Conservation (phyloP, 2,329 filamentous ascomycete species). For the Calonectria hongkongensis region DNA sequence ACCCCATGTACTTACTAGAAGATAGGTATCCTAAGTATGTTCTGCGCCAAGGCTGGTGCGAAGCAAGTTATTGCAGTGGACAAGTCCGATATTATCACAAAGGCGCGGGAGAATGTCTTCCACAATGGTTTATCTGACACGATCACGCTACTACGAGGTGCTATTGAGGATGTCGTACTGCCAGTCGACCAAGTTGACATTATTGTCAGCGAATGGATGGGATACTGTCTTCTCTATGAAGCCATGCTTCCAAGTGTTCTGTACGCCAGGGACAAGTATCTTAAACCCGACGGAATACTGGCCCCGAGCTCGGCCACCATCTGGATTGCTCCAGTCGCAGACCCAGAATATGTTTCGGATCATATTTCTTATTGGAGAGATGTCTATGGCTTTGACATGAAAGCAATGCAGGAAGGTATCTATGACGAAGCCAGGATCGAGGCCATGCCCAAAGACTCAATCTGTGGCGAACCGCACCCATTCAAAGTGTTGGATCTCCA, state of each 20-base stretch:
- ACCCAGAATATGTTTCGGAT: conserved; percentile 85
- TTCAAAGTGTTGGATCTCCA: conserved; percentile 88
- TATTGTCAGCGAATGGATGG: conserved; percentile 99
- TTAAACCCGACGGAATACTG: conserved; percentile 86
- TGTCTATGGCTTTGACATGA: conserved; percentile 97
- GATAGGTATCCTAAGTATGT: conserved; percentile 90
- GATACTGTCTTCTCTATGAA: conserved; percentile 94
- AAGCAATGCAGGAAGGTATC: conserved; percentile 88
- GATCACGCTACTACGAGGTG: conserved; percentile 88
- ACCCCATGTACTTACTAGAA: conserved; percentile 7
- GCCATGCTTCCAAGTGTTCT: conserved; percentile 97
- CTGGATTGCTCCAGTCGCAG: conserved; percentile 86
- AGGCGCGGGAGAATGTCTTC: conserved; percentile 89
- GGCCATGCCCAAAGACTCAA: conserved; percentile 76
- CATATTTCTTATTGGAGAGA: conserved; percentile 91
- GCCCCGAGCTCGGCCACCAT: conserved; percentile 91
- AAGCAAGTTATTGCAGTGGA: conserved; percentile 92
- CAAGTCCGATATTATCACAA: conserved; percentile 91
- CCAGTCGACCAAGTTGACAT: conserved; percentile 91
- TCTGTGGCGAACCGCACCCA: conserved; percentile 76
- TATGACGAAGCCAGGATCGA: conserved; percentile 89
- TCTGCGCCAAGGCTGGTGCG: conserved; percentile 93
- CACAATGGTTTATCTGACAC: conserved; percentile 83
- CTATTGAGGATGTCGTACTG: conserved; percentile 89
- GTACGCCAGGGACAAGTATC: conserved; percentile 90